Evolutionary conservation across 345 rosid species (phyloP), one percentile per base, ranked within the genome.

Genomic region (Gynandropsis gynandra): DNA sequence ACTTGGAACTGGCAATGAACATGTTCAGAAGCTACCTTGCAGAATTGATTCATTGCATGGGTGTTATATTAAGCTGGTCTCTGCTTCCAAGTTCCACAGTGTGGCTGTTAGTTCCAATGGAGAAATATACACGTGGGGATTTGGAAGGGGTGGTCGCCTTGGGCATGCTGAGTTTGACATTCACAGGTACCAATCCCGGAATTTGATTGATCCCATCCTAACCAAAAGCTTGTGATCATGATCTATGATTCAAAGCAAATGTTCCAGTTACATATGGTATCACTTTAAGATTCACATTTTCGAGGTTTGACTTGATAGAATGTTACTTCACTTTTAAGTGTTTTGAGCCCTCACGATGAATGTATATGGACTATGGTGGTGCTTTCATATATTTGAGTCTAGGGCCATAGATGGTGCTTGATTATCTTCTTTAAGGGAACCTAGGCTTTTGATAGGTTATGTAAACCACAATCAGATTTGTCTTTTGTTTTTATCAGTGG

Each of bases 121-220:
- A 65, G 79, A 87, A 69, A 84, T 87, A 45, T 92, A 76, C 65
- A 82, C 96, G 1, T 92, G 98, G 98, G 98, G 98, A 10, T 92
- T 85, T 68, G 98, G 96, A 52, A 87, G 98, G 61, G 97, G 98
- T 17, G 97, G 98, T 16, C 89, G 98, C 57, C 98, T 92, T 76
- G 98, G 98, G 57, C 98, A 92, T 67, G 95, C 98, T 52, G 98
- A 92, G 60, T 92, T 92, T 74, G 95, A 92, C 67, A 92, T 92
- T 65, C 98, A 92, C 73, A 92, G 98, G 98, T 87, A 68, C 31
- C 8, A 17, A 50, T 42, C 29, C 34, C 36, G 49, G 37, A 35
- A 24, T 15, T 42, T 17, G 39, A 13, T 29, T 53, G 5, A 42
- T 47, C 48, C 54, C 20, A 4, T 32, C 31, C 41, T 59, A n/a